Base-by-base conservation (phyloP, 306 rosid genomes). In the Nissolia schottii region DNA sequence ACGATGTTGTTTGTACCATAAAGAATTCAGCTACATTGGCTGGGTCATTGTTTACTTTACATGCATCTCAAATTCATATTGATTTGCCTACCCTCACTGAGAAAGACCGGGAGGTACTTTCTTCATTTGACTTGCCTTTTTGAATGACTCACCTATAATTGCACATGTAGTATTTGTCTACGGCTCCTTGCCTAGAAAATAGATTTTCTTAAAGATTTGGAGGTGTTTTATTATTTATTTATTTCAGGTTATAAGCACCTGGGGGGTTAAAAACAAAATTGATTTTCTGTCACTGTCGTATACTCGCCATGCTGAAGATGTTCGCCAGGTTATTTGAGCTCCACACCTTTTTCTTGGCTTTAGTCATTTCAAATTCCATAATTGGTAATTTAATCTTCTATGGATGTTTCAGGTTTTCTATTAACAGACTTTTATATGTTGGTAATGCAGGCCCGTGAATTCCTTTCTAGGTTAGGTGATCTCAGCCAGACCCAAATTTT, bases 11-110 rank as follows among this genome's bases (percentile, higher is more conserved):
- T 77, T 91, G 99, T 72, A 70, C 82, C 1, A 79, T 89, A 63
- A 95, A 95, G 84, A 95, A 95, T 49, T 75, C 97, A 1, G 99
- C 99, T 48, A 91, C 97, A 29, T 82, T 95, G 89, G 77, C 96
- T 37, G 99, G 99, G 45, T 34, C 97, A 37, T 81, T 91, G 76
- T 95, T 95, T 85, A 95, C 99, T 75, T 74, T 95, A 86, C 99
- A 95, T 54, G 97, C 82, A 28, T 95, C 96, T 74, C 97, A 95
- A 85, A 64, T 89, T 79, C 99, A 53, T 57, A 95, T 95, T 31
- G 87, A 89, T 31, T 46, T 95, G 85, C 99, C 99, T 69, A 95
- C 99, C 45, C 99, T 95, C 56, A 73, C 97, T 46, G 93, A 88
- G 61, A 76, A 67, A 79, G 99, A 95, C 80, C 86, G 88, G 90